A percentile compares a stretch with the other conserved stretches of the same genome.
Evolutionary conservation across 2,329 filamentous ascomycete genomes (phyloP).

Genomic region (Aspergillus piperis): DNA sequence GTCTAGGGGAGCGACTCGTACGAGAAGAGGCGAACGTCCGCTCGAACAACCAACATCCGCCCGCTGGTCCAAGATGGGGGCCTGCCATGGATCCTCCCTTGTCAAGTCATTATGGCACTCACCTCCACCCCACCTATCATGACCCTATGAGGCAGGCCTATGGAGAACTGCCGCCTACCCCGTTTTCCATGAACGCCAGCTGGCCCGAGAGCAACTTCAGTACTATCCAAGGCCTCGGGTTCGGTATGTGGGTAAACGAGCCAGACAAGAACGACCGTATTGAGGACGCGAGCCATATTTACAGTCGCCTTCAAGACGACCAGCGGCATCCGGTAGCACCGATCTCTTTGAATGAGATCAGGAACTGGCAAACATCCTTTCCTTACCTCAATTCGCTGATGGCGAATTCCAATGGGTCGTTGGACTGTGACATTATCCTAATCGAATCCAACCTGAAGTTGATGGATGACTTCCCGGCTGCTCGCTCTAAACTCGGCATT

Average conservation of each 20-base stretch:
- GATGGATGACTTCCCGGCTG: constrained; percentile 47
- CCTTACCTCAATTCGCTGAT: constrained; percentile 42
- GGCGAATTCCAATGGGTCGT: constrained; percentile 33
- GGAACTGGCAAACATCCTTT: constrained; percentile 44
- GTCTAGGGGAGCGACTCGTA: constrained; percentile 42
- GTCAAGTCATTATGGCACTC: constrained; percentile 33
- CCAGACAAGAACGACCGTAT: constrained; percentile 38
- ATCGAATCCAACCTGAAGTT: constrained; percentile 47
- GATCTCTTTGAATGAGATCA: constrained; percentile 42
- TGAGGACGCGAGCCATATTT: constrained; percentile 46
- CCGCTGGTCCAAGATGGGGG: constrained; percentile 35
- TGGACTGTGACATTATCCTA: constrained; percentile 47
- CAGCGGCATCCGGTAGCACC: constrained; percentile 36
- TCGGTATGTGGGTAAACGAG: constrained; percentile 50
- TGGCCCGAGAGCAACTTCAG: constrained; percentile 33
- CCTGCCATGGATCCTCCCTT: constrained; percentile 35
- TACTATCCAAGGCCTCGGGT: constrained; percentile 40
- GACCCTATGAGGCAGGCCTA: constrained; percentile 39
- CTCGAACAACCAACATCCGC: constrained; percentile 35
- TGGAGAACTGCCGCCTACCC: constrained; percentile 36
- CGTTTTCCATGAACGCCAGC: constrained; percentile 36
- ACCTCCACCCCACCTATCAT: constrained; percentile 31
- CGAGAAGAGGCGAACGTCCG: constrained; percentile 38
- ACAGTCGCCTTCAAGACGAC: constrained; percentile 46
- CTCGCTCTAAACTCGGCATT: constrained; percentile 45